Evolutionary conservation across 2,329 filamentous ascomycete species (phyloP).

Genomic region (Claviceps cyperi): DNA sequence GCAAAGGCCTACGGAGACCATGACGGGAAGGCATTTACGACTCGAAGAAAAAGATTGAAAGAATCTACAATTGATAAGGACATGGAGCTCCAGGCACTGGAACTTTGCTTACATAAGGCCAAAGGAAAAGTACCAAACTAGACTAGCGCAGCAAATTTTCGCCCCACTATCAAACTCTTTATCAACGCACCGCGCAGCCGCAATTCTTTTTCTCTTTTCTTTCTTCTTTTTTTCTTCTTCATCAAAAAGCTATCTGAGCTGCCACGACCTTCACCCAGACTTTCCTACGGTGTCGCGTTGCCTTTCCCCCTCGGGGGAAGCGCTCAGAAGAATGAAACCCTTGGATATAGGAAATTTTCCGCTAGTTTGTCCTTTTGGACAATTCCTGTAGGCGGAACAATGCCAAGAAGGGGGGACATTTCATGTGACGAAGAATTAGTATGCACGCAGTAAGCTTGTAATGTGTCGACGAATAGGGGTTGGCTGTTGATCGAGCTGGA

Average conservation of each 20-base stretch:
- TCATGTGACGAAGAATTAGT: not conserved
- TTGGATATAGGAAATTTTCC: constrained; percentile 50
- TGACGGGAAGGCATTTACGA: constrained; percentile 4
- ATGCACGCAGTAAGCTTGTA: not conserved
- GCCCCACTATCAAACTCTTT: constrained; percentile 9
- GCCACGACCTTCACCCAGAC: constrained; percentile 48
- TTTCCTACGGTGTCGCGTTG: constrained; percentile 46
- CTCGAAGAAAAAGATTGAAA: not conserved
- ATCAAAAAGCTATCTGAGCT: constrained; percentile 51
- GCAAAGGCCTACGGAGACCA: constrained; percentile 30
- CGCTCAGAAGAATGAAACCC: constrained; percentile 45
- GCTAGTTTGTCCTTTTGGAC: constrained; percentile 20
- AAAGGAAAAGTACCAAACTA: not conserved
- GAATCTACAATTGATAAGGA: not conserved
- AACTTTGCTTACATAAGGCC: not conserved
- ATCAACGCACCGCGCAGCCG: constrained; percentile 9
- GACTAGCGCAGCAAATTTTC: constrained; percentile 9
- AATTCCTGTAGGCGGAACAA: constrained; percentile 32
- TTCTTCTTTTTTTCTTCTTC: constrained; percentile 31
- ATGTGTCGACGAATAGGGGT: not conserved
- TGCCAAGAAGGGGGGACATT: constrained; percentile 48
- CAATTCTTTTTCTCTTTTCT: constrained; percentile 22
- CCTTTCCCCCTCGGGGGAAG: constrained; percentile 36
- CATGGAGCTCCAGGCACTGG: not conserved
- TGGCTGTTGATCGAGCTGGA: too few species aligned